Evolutionary conservation across 2,329 filamentous ascomycete species (phyloP).

Genomic region (Tolypocladium ophioglossoides): DNA sequence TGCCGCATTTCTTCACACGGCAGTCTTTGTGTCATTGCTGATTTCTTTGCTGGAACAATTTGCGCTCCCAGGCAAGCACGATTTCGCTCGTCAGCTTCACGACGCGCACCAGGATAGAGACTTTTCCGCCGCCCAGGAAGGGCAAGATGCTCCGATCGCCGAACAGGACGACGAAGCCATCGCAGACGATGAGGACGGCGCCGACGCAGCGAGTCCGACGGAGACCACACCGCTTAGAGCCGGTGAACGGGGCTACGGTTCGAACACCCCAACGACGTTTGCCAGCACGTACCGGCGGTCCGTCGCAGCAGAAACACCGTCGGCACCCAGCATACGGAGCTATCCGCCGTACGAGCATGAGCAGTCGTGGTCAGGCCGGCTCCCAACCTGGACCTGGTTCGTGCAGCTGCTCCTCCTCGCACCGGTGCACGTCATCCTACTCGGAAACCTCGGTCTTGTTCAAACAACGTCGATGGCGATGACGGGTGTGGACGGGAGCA

Average conservation of each 20-base stretch:
- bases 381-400: constrained; percentile 81
- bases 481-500: constrained; percentile 75
- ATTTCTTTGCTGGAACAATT: constrained; percentile 76
- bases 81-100: constrained; percentile 51
- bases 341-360: constrained; percentile 53
- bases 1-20: constrained; percentile 68
- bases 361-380: constrained; percentile 71
- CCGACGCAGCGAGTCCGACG: constrained; percentile 24
- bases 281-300: constrained; percentile 45
- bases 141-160: constrained; percentile 10
- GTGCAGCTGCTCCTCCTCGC: constrained; percentile 73
- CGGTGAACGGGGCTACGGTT: constrained; percentile 20
- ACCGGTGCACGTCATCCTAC: constrained; percentile 65
- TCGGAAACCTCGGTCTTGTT: constrained; percentile 66
- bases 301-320: constrained; percentile 17
- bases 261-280: constrained; percentile 37
- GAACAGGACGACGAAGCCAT: constrained; percentile 1
- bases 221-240: constrained; percentile 45
- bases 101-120: constrained; percentile 35
- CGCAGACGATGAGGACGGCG: constrained; percentile 7
- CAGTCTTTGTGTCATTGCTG: constrained; percentile 61
- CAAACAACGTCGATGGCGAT: constrained; percentile 64
- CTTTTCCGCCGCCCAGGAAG: constrained; percentile 21
- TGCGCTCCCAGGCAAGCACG: constrained; percentile 58
- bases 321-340: constrained; percentile 12